Evolutionary conservation across 2,329 filamentous ascomycete species (phyloP), one percentile per base, ranked within the genome.

Genomic region (Aspergillus pseudoglaucus): DNA sequence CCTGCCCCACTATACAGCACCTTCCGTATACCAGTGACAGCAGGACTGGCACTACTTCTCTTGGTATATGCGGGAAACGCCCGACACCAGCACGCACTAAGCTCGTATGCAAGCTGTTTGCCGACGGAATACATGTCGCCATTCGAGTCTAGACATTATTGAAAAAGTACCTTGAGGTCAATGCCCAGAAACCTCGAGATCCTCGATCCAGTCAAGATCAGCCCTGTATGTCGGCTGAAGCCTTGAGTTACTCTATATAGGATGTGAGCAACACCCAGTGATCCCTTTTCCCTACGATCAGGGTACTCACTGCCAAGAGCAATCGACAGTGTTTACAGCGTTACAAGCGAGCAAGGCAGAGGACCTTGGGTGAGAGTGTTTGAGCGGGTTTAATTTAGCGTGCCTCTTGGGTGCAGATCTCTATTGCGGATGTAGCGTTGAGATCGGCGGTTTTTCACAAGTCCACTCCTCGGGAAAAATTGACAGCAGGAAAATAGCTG

Each of bases 301-400:
- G 25, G 25, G 25, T 30, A 30, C 25, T 30, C 25, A 30, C 25
- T 30, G 25, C 25, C 25, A 30, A 30, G 25, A 10, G 25, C 25
- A 30, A 30, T 30, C 25, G 9, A 30, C 25, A 12, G 9, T 4
- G 10, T 30, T 10, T 30, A 5, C 10, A 12, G 9, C 7, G 10
- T 25, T 30, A 10, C 25, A 30, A 30, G 25, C 25, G 25, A 30
- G 25, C 12, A 27, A 30, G 37, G 4, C 15, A 23, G 50, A 50
- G 58, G 50, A 59, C 59, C 59, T 57, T 64, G 53, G 37, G 40
- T 52, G 62, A 64, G 62, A 33, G 55, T 50, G 47, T 61, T 64
- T 64, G 62, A 61, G 60, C 51, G 57, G 42, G 42, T 61, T 64
- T 56, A 17, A 12, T 18, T 30, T 30, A 30, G 25, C 10, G 25